Conservation (phyloP, 306 rosid species). For the Hippophae rhamnoides region DNA sequence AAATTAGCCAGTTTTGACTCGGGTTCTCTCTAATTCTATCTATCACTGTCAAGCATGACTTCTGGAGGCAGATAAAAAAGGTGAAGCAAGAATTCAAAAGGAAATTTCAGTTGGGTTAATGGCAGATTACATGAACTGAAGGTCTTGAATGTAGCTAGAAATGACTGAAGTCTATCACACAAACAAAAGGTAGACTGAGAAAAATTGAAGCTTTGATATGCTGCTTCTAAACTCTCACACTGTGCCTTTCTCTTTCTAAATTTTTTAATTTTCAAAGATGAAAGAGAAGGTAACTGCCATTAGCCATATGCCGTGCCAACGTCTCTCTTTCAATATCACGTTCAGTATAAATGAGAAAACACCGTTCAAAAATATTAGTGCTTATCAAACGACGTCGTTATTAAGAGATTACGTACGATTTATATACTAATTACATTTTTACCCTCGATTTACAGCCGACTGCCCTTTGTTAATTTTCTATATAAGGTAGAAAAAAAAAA, state of each 20-base stretch:
- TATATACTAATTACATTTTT: too few relatives aligned
- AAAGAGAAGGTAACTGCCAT: constrained; percentile 20
- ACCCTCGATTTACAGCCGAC: too few relatives aligned
- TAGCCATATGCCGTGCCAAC: constrained; percentile 42
- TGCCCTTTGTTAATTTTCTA: too few relatives aligned
- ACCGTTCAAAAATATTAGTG: constrained; percentile 40
- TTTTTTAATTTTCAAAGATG: constrained; percentile 36
- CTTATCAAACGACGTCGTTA: constrained; percentile 17
- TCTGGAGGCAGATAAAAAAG: neutral
- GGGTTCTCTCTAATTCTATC: constrained; percentile 8
- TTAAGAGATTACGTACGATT: constrained; percentile 5
- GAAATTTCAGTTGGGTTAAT: constrained; percentile 12
- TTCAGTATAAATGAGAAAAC: neutral
- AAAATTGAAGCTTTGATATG: neutral
- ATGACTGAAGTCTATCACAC: constrained; percentile 6
- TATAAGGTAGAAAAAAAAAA: too few relatives aligned
- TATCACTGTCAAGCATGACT: constrained; percentile 19
- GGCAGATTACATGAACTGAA: constrained; percentile 4
- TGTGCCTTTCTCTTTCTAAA: constrained; percentile 11
- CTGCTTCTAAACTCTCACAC: neutral
- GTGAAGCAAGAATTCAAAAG: constrained; percentile 10
- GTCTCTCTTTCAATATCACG: constrained; percentile 31
- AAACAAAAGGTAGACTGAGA: neutral
- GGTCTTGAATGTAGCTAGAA: constrained; percentile 6
- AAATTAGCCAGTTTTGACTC: constrained; percentile 24